Conservation (phyloP, 2,329 filamentous ascomycete genomes). For the Colletotrichum filicis region DNA sequence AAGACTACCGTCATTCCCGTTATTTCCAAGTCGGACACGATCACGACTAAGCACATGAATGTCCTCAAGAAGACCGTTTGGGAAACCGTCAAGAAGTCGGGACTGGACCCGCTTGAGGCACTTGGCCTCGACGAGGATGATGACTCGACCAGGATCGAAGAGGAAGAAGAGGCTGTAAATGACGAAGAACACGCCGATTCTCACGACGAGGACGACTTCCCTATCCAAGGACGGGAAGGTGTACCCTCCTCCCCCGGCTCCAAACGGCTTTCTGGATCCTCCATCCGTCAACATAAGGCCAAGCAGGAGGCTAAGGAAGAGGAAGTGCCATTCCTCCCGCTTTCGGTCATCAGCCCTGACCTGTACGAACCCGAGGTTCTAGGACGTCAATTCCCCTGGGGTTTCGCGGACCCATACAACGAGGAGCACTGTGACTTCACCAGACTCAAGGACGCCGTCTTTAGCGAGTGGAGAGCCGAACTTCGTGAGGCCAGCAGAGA, state of each 20-base stretch:
- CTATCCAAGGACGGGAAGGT: slow-evolving; percentile 46
- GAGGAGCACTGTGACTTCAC: slow-evolving; percentile 93
- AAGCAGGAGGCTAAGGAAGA: slow-evolving; percentile 58
- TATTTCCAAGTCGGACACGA: slow-evolving; percentile 95
- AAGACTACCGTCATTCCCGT: slow-evolving; percentile 97
- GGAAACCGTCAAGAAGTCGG: slow-evolving; percentile 85
- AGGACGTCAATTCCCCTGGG: slow-evolving; percentile 94
- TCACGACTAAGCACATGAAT: slow-evolving; percentile 94
- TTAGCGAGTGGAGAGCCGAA: slow-evolving; percentile 92
- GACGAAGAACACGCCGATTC: slow-evolving; percentile 41
- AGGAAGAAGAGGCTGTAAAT: slow-evolving; percentile 60
- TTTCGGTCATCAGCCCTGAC: slow-evolving; percentile 95
- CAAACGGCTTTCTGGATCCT: slow-evolving; percentile 59
- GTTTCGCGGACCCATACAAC: slow-evolving; percentile 94
- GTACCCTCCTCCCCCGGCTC: slow-evolving; percentile 49
- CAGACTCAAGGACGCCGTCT: slow-evolving; percentile 89
- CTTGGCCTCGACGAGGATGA: slow-evolving; percentile 85
- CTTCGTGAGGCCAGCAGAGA: slow-evolving; percentile 90
- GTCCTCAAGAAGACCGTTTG: slow-evolving; percentile 92
- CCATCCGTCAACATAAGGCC: slow-evolving; percentile 57
- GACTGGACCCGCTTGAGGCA: slow-evolving; percentile 88
- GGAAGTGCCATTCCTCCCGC: slow-evolving; percentile 79
- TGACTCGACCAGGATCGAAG: slow-evolving; percentile 65
- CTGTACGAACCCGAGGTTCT: slow-evolving; percentile 83
- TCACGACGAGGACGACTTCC: slow-evolving; percentile 50